A percentile compares a stretch with the other conserved stretches of the same genome.
These are phyloP conservation scores for Microglena sp. DNA, from an alignment of 139 green algal species.

Conservation along the genomic window DNA sequence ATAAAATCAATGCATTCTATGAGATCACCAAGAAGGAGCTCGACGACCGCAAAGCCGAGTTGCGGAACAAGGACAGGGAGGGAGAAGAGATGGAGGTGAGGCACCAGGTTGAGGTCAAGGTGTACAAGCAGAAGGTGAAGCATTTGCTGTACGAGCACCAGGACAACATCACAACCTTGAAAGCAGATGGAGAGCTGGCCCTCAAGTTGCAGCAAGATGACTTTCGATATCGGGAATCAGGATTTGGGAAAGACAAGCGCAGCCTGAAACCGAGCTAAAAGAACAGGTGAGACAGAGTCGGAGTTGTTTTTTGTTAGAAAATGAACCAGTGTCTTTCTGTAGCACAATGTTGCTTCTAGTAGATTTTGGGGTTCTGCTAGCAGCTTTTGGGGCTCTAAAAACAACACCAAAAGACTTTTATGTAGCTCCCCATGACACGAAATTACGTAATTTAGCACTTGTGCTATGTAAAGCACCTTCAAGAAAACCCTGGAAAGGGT, in stretches of 20 bases:
- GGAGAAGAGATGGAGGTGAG: constrained; percentile 84
- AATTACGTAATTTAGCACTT: too few species aligned
- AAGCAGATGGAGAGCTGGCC: constrained; percentile 68
- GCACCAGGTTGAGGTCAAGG: constrained; percentile 81
- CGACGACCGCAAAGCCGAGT: constrained; percentile 63
- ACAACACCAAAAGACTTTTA: too few species aligned
- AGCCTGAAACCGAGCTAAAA: constrained; percentile 67
- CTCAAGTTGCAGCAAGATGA: constrained; percentile 66
- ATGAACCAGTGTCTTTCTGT: too few species aligned
- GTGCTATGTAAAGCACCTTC: too few species aligned
- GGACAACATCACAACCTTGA: constrained; percentile 74
- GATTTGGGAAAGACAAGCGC: constrained; percentile 69
- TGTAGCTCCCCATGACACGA: too few species aligned
- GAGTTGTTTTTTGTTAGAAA: too few species aligned
- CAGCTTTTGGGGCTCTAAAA: too few species aligned
- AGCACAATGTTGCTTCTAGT: too few species aligned
- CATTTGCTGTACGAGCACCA: constrained; percentile 91
- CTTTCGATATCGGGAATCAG: constrained; percentile 44
- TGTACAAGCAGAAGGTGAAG: constrained; percentile 94
- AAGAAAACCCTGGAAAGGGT: too few species aligned
- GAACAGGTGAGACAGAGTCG: constrained; percentile 52
- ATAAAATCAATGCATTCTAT: constrained; percentile 90
- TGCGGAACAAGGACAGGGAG: constrained; percentile 79
- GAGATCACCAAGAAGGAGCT: constrained; percentile 86
- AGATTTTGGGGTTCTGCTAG: too few species aligned